Evolutionary conservation across 73 alveolate species (phyloP).

Genomic region (Tetrahymena malaccensis): DNA sequence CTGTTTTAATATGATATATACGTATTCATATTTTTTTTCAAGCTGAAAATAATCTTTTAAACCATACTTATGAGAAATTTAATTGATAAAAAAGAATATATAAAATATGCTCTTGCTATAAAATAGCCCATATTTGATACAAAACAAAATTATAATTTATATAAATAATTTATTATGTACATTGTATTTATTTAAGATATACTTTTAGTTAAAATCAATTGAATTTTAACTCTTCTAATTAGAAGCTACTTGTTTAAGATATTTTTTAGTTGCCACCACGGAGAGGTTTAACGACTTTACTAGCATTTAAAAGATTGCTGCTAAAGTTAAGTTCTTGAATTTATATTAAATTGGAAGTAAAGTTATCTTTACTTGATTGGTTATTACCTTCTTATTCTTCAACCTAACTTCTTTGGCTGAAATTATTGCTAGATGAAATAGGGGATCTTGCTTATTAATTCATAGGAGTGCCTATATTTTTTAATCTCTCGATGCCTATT

Average conservation of each 20-base stretch:
- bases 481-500: background rate
- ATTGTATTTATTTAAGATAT: background rate
- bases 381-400: background rate
- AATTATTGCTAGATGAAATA: background rate
- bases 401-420: background rate
- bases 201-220: background rate
- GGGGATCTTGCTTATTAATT: background rate
- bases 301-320: background rate
- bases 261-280: background rate
- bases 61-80: too few relatives aligned
- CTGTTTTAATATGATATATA: too few relatives aligned
- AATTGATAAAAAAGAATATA: too few relatives aligned
- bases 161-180: background rate
- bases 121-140: too few relatives aligned
- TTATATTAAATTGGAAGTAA: background rate
- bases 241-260: background rate
- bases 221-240: background rate
- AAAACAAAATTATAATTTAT: background rate
- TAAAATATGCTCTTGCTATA: too few relatives aligned
- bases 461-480: background rate
- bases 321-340: background rate
- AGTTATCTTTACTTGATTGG: background rate
- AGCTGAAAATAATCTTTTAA: too few relatives aligned
- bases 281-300: background rate
- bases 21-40: too few relatives aligned